Evolutionary conservation across 495 filamentous ascomycete genomes (phyloP), one percentile per base, ranked within the genome.

Genomic region (Hypoxylon subgilvum): DNA sequence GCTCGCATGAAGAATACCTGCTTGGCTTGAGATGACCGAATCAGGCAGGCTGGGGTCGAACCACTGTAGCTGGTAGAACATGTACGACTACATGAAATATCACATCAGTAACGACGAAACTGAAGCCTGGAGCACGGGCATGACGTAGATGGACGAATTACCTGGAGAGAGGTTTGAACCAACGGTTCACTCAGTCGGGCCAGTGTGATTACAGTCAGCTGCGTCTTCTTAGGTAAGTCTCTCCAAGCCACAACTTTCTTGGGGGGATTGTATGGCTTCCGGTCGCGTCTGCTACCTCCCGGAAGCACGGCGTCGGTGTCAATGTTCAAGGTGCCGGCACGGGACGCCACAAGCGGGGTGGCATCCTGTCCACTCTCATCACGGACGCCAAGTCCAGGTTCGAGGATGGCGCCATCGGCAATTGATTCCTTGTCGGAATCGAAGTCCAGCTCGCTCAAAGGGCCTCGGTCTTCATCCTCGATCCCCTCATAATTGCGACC

Each of bases 121-220:
- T 28, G 25, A 42, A 16, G n/a, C 13, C 36, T 19, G 13, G n/a
- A 17, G 30, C 32, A 19, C 25, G 4, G 13, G 2, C 35, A n/a
- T n/a, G n/a, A n/a, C n/a, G 10, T 13, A 17, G 8, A 10, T 39
- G 31, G 22, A 14, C 30, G 32, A 23, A 31, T 28, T 55, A 79
- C 79, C 65, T 88, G 86, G 40, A 94, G 72, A 38, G 85, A 89
- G 1, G 87, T 91, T 66, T 92, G 88, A 0, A 88, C 84, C 10
- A 94, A 75, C 2, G 90, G 90, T 65, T 94, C 90, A 16, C 88
- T 89, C 23, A 94, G 74, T 23, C 90, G 81, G 6, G 89, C 83
- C 31, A 91, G 73, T 0, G 87, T 88, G 43, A 95, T 75, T 52
- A 94, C 84, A 3, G 86, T 72, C 49, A 95, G 76, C 68, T 95